Base-by-base conservation (phyloP, 176 grass and related monocot genomes). In the Eremochloa ophiuroides region DNA sequence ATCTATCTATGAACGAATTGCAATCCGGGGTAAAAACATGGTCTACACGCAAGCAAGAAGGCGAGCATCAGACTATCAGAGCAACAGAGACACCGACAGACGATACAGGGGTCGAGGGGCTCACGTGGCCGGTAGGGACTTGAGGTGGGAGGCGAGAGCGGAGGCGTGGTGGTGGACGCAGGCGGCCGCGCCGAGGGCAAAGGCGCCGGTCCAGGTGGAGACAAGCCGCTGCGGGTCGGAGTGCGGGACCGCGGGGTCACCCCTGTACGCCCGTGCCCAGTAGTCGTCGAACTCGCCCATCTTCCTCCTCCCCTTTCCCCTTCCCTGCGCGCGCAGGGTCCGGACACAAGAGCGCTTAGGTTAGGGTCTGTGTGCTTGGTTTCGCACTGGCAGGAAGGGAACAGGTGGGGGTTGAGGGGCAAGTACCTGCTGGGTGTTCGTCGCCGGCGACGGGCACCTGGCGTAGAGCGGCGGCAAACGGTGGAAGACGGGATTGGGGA, bases 161-260 rank as follows among this genome's bases (percentile, higher is more conserved):
- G 90, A 48, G 74, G 85, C 88, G 58, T 95, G 90, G 69, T 94
- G 86, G 66, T 91, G 88, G 82, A 91, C 80, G 81, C 90, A 98
- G 56, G 92, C 89, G 67, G 94, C 70, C 75, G 88, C 84, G 64
- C 88, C 91, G 78, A 98, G 88, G 62, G 84, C 86, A 72, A 91
- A 84, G 72, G 87, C 69, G 26, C 90, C 92, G 23, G 68, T 89
- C 92, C 95, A 98, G 27, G 86, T 93, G 81, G 73, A 39, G 31
- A 89, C 46, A 17, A 98, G 85, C 30, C 86, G 79, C 39, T 91
- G 83, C 16, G 92, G 90, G 76, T 98, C 90, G 1, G 92, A 85
- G 86, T 95, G 92, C 78, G 92, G 95, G 51, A 98, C 92, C 33
- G 88, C 95, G 8, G 82, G 70, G 83, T 98, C 95, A 37, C 95